A percentile compares a stretch with the other conserved stretches of the same genome.
Conservation (phyloP, 768 basidiomycete species). For the Tubosaeta sp. region DNA sequence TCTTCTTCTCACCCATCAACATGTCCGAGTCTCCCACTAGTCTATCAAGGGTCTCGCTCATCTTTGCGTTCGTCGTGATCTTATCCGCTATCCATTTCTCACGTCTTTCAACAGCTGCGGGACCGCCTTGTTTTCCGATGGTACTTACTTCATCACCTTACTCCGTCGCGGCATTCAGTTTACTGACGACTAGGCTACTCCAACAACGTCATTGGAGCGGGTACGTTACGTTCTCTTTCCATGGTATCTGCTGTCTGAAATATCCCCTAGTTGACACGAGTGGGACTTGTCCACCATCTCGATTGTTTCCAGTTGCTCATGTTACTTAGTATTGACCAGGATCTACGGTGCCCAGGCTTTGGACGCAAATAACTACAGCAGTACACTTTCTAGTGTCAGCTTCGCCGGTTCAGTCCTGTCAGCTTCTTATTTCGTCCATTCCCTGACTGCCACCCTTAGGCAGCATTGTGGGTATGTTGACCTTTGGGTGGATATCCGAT, state of each 20-base stretch:
- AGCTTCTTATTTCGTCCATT: slow-evolving; percentile 62
- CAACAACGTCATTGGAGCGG: slow-evolving; percentile 73
- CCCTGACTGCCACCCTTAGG: slow-evolving; percentile 67
- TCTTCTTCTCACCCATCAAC: slow-evolving; percentile 2
- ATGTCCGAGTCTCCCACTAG: slow-evolving; percentile 17
- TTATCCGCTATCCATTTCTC: background rate
- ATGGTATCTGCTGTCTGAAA: background rate
- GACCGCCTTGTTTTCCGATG: slow-evolving; percentile 85
- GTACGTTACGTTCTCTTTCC: slow-evolving; percentile 38
- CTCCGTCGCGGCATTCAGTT: slow-evolving; percentile 1
- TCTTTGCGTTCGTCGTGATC: slow-evolving; percentile 65
- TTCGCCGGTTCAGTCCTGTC: slow-evolving; percentile 74
- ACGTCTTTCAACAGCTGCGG: slow-evolving; percentile 53
- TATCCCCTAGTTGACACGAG: slow-evolving; percentile 57
- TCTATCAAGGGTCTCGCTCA: slow-evolving; percentile 65
- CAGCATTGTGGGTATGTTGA: slow-evolving; percentile 80
- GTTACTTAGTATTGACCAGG: slow-evolving; percentile 54
- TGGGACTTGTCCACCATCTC: slow-evolving; percentile 29
- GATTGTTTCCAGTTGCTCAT: background rate
- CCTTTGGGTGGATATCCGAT: slow-evolving; percentile 81
- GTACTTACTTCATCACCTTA: slow-evolving; percentile 33
- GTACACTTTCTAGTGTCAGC: slow-evolving; percentile 57
- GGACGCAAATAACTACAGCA: slow-evolving; percentile 53
- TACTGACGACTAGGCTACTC: slow-evolving; percentile 56
- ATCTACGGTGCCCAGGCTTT: slow-evolving; percentile 62